A percentile compares a stretch with the other conserved stretches of the same genome.
phyloP scores from a whole-genome alignment of 176 grass and related monocot genomes.

The barley (Hordeum vulgare) region DNA sequence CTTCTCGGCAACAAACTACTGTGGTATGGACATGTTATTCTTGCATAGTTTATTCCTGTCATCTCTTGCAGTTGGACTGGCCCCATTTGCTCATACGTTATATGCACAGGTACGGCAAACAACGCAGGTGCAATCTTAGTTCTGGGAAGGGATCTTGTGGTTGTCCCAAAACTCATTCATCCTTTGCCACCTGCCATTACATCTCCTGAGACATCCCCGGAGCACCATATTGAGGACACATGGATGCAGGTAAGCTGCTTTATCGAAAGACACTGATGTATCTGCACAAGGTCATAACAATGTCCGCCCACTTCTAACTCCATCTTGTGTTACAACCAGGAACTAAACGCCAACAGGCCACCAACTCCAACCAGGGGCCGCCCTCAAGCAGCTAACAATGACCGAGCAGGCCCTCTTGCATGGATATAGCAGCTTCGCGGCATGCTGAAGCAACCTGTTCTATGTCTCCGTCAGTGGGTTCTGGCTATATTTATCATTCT shows the following conservation, averaged over 20 bases:
- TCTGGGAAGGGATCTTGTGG: conserved; percentile 94
- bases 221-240: conserved; percentile 79
- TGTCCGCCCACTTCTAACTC: conserved; percentile 11
- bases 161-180: conserved; percentile 99
- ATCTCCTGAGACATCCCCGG: conserved; percentile 73
- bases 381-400: conserved; percentile 69
- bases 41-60: background rate
- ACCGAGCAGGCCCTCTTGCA: conserved; percentile 62
- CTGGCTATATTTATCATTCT: conserved; percentile 19
- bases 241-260: conserved; percentile 86
- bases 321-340: conserved; percentile 34
- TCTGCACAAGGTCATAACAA: background rate
- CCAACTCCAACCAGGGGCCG: conserved; percentile 89
- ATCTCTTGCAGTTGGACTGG: background rate
- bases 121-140: conserved; percentile 97
- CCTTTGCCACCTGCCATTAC: conserved; percentile 87
- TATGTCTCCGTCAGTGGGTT: conserved; percentile 5
- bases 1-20: conserved; percentile 99
- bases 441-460: background rate
- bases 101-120: conserved; percentile 72
- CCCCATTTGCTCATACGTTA: background rate
- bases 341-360: conserved; percentile 92
- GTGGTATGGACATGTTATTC: conserved; percentile 42
- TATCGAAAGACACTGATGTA: background rate
- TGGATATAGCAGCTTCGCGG: conserved; percentile 46